Percentiles rank a stretch among this genome's conserved stretches.
These are phyloP conservation scores for Vitis hybrid DNA, from an alignment of 177 flowering plant species.

Conservation along the genomic window DNA sequence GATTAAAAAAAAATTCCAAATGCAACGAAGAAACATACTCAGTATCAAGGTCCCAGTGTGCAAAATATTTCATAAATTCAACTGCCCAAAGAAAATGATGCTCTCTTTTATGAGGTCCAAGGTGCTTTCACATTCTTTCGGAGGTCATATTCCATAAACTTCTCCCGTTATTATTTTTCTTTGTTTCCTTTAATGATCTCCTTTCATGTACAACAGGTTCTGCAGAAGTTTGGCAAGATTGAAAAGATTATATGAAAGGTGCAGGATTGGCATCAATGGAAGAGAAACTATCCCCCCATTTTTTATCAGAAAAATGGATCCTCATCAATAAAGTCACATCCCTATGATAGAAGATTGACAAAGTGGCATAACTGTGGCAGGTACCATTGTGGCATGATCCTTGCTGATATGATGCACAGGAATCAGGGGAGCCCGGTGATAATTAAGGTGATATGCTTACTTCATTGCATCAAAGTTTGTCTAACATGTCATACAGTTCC, in stretches of 20 bases:
- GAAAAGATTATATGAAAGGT: neutral
- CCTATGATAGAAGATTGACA: neutral
- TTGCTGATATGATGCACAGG: no score
- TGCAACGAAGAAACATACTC: neutral
- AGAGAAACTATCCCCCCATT: neutral
- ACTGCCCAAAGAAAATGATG: neutral
- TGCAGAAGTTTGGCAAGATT: neutral
- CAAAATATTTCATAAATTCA: neutral
- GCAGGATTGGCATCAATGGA: conserved; percentile 1
- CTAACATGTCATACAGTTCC: no score
- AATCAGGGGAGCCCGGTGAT: no score
- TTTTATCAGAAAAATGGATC: neutral
- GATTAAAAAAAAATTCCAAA: no score
- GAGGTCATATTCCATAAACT: neutral
- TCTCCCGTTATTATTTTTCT: no score
- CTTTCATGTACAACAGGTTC: no score
- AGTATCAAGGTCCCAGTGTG: neutral
- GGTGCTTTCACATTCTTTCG: neutral
- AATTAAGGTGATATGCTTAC: no score
- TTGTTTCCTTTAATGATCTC: no score
- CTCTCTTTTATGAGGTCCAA: neutral
- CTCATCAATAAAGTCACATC: neutral
- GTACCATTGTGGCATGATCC: no score
- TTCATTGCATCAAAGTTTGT: no score
- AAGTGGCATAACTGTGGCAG: neutral